A percentile compares a stretch with the other conserved stretches of the same genome.
phyloP scores from a whole-genome alignment of 2,329 filamentous ascomycete species.

The Didymella glomerata region DNA sequence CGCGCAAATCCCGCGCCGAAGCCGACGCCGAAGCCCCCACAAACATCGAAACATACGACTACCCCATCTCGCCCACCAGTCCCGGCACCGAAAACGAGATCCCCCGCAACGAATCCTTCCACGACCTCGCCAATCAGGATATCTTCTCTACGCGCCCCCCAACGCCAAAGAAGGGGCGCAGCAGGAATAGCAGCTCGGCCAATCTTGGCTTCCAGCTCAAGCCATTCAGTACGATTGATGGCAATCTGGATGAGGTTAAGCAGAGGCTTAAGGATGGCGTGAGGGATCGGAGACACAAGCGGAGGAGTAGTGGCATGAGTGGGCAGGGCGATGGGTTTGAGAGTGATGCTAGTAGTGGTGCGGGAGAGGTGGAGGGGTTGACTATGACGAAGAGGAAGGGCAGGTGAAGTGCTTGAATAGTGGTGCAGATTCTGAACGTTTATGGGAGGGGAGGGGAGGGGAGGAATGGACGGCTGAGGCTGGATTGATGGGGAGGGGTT shows the following conservation, averaged over 20 bases:
- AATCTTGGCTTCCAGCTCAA: constrained; percentile 72
- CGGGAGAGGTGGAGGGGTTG: constrained; percentile 34
- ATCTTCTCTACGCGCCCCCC: constrained; percentile 89
- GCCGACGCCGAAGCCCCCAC: constrained; percentile 27
- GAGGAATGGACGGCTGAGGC: background rate
- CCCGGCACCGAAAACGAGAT: constrained; percentile 32
- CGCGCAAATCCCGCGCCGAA: constrained; percentile 31
- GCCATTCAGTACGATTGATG: constrained; percentile 72
- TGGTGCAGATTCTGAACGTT: too few species aligned
- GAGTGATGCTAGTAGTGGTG: constrained; percentile 21
- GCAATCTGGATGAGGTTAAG: constrained; percentile 81
- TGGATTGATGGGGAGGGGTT: constrained; percentile 2
- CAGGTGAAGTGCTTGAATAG: constrained; percentile 1
- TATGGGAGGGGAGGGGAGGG: too few species aligned
- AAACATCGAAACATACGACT: constrained; percentile 39
- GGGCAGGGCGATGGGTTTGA: constrained; percentile 33
- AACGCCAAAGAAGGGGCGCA: constrained; percentile 78
- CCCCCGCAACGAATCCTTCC: constrained; percentile 92
- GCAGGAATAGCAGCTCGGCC: constrained; percentile 65
- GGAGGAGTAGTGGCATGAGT: constrained; percentile 52
- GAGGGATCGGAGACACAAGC: constrained; percentile 73
- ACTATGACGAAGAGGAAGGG: constrained; percentile 34
- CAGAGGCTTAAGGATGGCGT: constrained; percentile 86
- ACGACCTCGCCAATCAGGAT: constrained; percentile 84
- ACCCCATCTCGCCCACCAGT: constrained; percentile 37